Percentiles rank a stretch among this genome's conserved stretches.
These are phyloP conservation scores for Malus hybrid DNA, from an alignment of 331 rosid genomes.

Conservation along the genomic window DNA sequence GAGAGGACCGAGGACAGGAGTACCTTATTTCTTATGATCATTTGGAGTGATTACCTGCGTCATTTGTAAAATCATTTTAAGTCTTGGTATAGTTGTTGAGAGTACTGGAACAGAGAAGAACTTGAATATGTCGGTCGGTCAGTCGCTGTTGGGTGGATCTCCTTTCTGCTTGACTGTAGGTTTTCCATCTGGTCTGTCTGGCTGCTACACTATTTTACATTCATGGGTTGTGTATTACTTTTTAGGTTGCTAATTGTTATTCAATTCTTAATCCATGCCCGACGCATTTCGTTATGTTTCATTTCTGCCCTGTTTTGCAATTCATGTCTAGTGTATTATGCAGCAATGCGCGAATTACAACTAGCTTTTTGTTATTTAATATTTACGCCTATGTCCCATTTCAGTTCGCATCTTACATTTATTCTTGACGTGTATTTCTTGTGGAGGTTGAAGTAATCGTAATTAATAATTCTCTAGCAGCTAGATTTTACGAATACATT, in stretches of 20 bases:
- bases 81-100: constrained; percentile 28
- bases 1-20: constrained; percentile 98
- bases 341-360: not conserved
- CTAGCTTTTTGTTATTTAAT: not conserved
- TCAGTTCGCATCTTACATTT: not conserved
- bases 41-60: constrained; percentile 21
- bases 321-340: not conserved
- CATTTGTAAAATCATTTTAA: constrained; percentile 49
- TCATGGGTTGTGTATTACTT: constrained; percentile 19
- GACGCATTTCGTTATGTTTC: constrained; percentile 12
- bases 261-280: constrained; percentile 26
- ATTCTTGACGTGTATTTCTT: not conserved
- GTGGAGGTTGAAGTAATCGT: not conserved
- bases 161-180: constrained; percentile 22
- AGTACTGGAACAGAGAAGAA: constrained; percentile 25
- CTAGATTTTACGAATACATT: not conserved
- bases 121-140: constrained; percentile 4
- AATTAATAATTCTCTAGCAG: not conserved
- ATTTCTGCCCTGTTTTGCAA: not conserved
- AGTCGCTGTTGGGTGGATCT: constrained; percentile 26
- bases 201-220: constrained; percentile 16
- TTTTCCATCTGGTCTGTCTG: constrained; percentile 26
- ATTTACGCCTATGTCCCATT: not conserved
- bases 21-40: constrained; percentile 87
- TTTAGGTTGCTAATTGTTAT: constrained; percentile 24